A percentile compares a stretch with the other conserved stretches of the same genome.
Evolutionary conservation across 176 grass and related monocot genomes (phyloP).

Genomic region (Oryza meyeriana): DNA sequence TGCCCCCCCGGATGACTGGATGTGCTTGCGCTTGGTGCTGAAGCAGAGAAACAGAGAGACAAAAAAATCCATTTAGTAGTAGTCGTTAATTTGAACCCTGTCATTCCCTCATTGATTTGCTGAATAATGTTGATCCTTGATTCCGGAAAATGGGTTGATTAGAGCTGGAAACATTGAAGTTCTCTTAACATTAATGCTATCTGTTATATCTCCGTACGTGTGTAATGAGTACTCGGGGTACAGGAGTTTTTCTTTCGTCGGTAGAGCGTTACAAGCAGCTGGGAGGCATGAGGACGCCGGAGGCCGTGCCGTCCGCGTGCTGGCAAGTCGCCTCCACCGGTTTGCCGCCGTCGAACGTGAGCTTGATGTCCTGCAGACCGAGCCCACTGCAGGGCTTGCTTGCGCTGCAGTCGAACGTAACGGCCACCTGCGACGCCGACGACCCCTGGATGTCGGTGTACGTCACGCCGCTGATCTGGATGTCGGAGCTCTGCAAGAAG

Average conservation of each 20-base stretch:
- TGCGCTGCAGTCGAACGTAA: slow-evolving; percentile 64
- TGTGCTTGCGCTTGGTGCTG: neutral
- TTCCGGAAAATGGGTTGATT: neutral
- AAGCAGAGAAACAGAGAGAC: neutral
- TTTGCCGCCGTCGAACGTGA: slow-evolving; percentile 38
- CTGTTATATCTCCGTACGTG: neutral
- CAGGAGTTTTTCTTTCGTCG: neutral
- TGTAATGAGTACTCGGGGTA: neutral
- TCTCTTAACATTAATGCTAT: neutral
- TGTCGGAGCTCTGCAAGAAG: slow-evolving; percentile 34
- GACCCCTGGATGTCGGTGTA: slow-evolving; percentile 52
- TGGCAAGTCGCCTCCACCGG: slow-evolving; percentile 42
- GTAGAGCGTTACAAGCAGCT: slow-evolving; percentile 30
- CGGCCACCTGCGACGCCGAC: slow-evolving; percentile 48
- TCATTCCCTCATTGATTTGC: neutral
- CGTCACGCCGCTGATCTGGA: slow-evolving; percentile 65
- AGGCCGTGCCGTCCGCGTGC: slow-evolving; percentile 46
- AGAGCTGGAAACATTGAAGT: neutral
- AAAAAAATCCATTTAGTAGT: neutral
- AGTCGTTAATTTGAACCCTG: neutral
- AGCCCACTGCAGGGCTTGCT: slow-evolving; percentile 67
- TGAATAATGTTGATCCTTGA: slow-evolving; percentile 16
- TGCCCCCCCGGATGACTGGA: neutral
- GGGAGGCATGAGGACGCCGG: slow-evolving; percentile 47
- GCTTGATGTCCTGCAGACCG: slow-evolving; percentile 50